A percentile compares a stretch with the other conserved stretches of the same genome.
Evolutionary conservation across 2,329 filamentous ascomycete species (phyloP).

Genomic region (Tympanopsis confertula): DNA sequence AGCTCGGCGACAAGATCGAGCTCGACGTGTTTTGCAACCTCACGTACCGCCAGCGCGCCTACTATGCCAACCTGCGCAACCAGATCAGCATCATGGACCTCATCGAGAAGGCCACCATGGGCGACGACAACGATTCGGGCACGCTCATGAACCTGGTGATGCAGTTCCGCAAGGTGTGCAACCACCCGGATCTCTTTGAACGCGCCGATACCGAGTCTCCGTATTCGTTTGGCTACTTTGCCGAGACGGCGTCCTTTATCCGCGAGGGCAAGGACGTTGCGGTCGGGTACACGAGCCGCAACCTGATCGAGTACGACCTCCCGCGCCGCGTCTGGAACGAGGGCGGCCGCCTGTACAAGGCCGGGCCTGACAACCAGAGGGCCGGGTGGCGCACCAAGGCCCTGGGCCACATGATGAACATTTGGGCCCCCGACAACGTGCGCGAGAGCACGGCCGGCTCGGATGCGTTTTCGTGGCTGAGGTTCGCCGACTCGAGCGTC

Average conservation of each 20-base stretch:
- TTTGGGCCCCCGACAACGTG: slow-evolving; percentile 76
- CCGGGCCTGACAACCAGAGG: slow-evolving; percentile 59
- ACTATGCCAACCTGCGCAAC: slow-evolving; percentile 84
- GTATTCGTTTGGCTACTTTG: slow-evolving; percentile 73
- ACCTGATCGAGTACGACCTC: slow-evolving; percentile 70
- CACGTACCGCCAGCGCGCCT: slow-evolving; percentile 87
- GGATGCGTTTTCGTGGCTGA: slow-evolving; percentile 75
- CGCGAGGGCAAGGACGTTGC: slow-evolving; percentile 73
- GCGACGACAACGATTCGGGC: slow-evolving; percentile 86
- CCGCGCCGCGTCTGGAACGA: slow-evolving; percentile 76
- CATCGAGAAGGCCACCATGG: slow-evolving; percentile 89
- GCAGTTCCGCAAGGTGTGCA: slow-evolving; percentile 99
- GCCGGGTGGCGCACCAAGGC: slow-evolving; percentile 75
- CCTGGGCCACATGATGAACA: slow-evolving; percentile 72
- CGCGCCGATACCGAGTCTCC: slow-evolving; percentile 84
- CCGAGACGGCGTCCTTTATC: slow-evolving; percentile 89
- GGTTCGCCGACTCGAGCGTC: slow-evolving; percentile 69
- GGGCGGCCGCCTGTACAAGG: slow-evolving; percentile 62
- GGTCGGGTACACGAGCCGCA: slow-evolving; percentile 80
- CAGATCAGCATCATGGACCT: slow-evolving; percentile 98
- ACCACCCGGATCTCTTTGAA: slow-evolving; percentile 94
- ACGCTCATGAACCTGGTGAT: slow-evolving; percentile 98
- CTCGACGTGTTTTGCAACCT: slow-evolving; percentile 91
- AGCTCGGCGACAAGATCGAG: slow-evolving; percentile 97
- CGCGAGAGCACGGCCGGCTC: slow-evolving; percentile 46